Evolutionary conservation across 2,329 filamentous ascomycete genomes (phyloP).

Genomic region (Xylaria sp.): DNA sequence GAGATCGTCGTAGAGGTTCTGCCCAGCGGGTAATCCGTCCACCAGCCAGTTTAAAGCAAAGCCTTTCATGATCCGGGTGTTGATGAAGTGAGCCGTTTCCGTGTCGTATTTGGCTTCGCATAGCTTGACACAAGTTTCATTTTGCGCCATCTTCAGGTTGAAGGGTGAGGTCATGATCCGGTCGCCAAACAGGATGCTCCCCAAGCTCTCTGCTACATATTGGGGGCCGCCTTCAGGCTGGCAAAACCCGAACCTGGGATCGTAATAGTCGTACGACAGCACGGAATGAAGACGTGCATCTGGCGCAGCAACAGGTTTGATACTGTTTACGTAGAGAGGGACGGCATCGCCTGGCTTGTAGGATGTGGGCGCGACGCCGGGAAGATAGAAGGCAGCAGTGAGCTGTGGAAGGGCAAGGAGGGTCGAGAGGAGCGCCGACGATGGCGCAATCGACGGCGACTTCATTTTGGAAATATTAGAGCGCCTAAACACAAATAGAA

Average conservation of each 20-base stretch:
- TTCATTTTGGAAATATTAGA: slow-evolving; percentile 48
- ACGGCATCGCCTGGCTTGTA: slow-evolving; percentile 83
- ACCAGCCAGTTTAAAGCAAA: slow-evolving; percentile 97
- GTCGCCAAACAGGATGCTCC: slow-evolving; percentile 96
- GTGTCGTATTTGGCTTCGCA: slow-evolving; percentile 71
- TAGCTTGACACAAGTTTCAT: slow-evolving; percentile 84
- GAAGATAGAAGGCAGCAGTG: slow-evolving; percentile 86
- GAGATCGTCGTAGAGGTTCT: slow-evolving; percentile 76
- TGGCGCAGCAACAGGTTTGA: slow-evolving; percentile 81
- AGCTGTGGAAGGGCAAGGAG: slow-evolving; percentile 60
- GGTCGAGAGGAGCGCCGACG: slow-evolving; percentile 56
- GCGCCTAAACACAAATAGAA: neutral
- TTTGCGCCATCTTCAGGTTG: slow-evolving; percentile 81
- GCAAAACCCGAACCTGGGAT: slow-evolving; percentile 87
- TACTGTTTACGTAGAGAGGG: slow-evolving; percentile 88
- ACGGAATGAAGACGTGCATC: slow-evolving; percentile 89
- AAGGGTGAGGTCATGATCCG: slow-evolving; percentile 97
- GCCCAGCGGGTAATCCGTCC: slow-evolving; percentile 89
- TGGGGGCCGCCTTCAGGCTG: slow-evolving; percentile 76
- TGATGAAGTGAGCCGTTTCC: slow-evolving; percentile 77
- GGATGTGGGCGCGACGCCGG: slow-evolving; percentile 91
- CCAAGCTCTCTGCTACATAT: slow-evolving; percentile 84
- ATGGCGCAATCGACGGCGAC: slow-evolving; percentile 51
- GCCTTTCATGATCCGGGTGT: slow-evolving; percentile 78
- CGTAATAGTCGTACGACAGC: slow-evolving; percentile 96